A percentile compares a stretch with the other conserved stretches of the same genome.
phyloP scores from a whole-genome alignment of 2,329 filamentous ascomycete genomes.

The Chaetomiaceae sp. region DNA sequence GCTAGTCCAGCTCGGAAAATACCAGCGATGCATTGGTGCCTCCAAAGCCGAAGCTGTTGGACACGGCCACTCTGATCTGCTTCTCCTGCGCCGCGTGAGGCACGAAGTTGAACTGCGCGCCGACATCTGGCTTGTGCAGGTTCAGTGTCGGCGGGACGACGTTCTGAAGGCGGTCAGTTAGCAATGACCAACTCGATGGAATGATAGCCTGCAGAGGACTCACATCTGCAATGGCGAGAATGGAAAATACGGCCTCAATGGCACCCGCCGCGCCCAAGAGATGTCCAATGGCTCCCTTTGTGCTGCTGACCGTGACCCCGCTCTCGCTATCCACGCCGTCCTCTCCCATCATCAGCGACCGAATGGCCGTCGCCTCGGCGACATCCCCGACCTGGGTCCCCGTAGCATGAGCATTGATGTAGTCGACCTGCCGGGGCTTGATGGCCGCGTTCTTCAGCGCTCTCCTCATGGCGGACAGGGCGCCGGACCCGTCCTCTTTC shows the following conservation, averaged over 20 bases:
- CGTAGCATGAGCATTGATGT: constrained; percentile 94
- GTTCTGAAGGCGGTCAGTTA: constrained; percentile 48
- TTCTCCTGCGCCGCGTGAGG: constrained; percentile 64
- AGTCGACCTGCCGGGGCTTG: constrained; percentile 67
- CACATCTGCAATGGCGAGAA: constrained; percentile 76
- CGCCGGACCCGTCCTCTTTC: constrained; percentile 72
- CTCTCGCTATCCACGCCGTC: constrained; percentile 56
- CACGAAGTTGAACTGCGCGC: constrained; percentile 81
- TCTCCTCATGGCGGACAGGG: constrained; percentile 75
- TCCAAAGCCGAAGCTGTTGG: constrained; percentile 97
- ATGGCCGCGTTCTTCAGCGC: constrained; percentile 69
- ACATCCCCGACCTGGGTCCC: constrained; percentile 79
- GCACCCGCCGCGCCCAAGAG: constrained; percentile 86
- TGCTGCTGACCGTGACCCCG: constrained; percentile 80
- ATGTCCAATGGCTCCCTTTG: constrained; percentile 89
- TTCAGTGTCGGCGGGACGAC: constrained; percentile 83
- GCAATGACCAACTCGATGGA: too few species aligned
- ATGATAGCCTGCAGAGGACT: too few species aligned
- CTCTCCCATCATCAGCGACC: constrained; percentile 65
- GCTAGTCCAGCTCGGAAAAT: constrained; percentile 49
- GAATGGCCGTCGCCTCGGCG: constrained; percentile 82
- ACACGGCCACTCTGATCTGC: constrained; percentile 66
- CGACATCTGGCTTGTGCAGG: constrained; percentile 57
- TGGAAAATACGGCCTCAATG: constrained; percentile 79
- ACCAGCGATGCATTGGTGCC: constrained; percentile 91